Evolutionary conservation across 2,329 filamentous ascomycete species (phyloP).

Genomic region (Paecilomyces fulvus): DNA sequence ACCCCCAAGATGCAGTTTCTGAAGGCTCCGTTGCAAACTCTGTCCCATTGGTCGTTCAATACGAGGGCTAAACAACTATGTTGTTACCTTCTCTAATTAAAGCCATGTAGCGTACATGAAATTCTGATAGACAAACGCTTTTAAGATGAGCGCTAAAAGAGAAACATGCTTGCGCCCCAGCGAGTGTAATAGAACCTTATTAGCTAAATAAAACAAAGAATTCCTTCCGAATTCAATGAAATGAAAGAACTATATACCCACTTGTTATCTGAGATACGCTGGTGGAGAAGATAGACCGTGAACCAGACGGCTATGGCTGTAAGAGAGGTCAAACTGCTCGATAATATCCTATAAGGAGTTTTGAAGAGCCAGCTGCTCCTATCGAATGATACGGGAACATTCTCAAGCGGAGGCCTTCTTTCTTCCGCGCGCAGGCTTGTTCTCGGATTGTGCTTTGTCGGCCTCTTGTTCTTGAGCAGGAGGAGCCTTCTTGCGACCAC

Average conservation of each 20-base stretch:
- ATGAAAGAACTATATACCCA: background rate
- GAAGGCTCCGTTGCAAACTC: background rate
- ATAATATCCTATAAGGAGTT: background rate
- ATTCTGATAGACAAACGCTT: background rate
- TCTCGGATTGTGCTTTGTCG: background rate
- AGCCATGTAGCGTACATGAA: background rate
- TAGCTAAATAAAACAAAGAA: background rate
- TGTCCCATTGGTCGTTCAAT: background rate
- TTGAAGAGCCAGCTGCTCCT: background rate
- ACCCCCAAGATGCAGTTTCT: background rate
- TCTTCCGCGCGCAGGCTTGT: background rate
- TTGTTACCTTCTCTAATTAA: background rate
- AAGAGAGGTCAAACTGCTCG: background rate
- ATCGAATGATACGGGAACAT: background rate
- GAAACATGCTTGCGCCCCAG: background rate
- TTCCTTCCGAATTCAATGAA: background rate
- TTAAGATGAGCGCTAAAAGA: background rate
- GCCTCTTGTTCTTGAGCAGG: constrained; percentile 5
- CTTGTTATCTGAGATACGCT: background rate
- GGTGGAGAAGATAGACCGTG: background rate
- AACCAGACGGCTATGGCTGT: background rate
- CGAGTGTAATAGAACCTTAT: background rate
- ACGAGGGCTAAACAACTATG: background rate
- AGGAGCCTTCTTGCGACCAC: constrained; percentile 4
- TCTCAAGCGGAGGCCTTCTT: constrained; percentile 1